A percentile compares a stretch with the other conserved stretches of the same genome.
phyloP scores from a whole-genome alignment of 441 rosid species.

The Omphalea diandra region DNA sequence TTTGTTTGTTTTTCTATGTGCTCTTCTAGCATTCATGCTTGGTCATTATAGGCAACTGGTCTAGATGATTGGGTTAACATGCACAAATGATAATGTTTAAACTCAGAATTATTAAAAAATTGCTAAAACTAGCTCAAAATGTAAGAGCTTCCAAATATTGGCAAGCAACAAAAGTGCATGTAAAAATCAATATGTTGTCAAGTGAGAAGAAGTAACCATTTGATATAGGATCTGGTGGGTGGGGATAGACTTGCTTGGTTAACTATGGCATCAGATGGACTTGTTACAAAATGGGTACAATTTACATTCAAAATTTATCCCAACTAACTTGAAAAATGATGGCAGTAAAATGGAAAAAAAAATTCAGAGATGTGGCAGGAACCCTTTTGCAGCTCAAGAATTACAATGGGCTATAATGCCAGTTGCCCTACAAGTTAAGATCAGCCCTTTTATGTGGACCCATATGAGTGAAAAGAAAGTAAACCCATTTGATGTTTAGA shows the following conservation, averaged over 20 bases:
- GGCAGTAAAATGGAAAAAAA: too few relatives aligned
- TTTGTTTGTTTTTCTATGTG: too few relatives aligned
- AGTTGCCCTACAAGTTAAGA: slow-evolving; percentile 2
- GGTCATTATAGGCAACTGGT: slow-evolving; percentile 7
- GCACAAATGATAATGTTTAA: background rate
- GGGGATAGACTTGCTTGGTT: slow-evolving; percentile 21
- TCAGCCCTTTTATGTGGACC: background rate
- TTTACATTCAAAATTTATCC: background rate
- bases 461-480: slow-evolving; percentile 5
- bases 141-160: slow-evolving; percentile 3
- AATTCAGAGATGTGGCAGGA: background rate
- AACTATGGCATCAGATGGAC: slow-evolving; percentile 14
- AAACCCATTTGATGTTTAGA: slow-evolving; percentile 15
- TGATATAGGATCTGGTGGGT: slow-evolving; percentile 21
- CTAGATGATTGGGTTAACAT: background rate
- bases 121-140: background rate
- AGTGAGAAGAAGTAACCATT: slow-evolving; percentile 13
- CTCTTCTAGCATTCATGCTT: too few relatives aligned
- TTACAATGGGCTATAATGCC: too few relatives aligned
- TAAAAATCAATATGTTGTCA: slow-evolving; percentile 18
- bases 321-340: background rate
- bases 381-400: background rate
- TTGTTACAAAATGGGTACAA: background rate
- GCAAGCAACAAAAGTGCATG: slow-evolving; percentile 16
- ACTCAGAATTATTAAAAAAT: background rate